phyloP scores from a whole-genome alignment of 2,329 filamentous ascomycete species.

The Penicillium crustosum region DNA sequence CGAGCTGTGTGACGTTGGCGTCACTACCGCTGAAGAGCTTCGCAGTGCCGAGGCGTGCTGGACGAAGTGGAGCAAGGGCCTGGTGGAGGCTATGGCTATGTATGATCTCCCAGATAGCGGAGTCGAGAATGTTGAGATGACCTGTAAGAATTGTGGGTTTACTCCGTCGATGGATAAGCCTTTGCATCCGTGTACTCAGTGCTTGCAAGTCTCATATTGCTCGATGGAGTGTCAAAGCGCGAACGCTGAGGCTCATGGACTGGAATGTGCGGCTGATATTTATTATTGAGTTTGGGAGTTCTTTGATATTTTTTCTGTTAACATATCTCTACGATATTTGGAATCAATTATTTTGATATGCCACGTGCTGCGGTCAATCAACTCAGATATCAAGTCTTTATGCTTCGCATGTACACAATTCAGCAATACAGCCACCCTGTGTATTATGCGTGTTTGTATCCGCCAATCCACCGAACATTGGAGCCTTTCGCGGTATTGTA shows the following conservation, averaged over 20 bases:
- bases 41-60: neutral
- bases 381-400: no score
- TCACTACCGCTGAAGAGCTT: neutral
- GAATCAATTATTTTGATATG: neutral
- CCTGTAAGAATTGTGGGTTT: constrained; percentile 4
- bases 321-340: neutral
- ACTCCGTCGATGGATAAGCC: constrained; percentile 4
- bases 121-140: neutral
- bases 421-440: no score
- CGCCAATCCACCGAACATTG: no score
- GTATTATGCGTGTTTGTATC: no score
- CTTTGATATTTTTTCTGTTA: neutral
- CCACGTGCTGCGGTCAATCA: no score
- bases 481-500: no score
- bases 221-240: neutral
- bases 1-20: neutral
- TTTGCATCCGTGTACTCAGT: neutral
- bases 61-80: neutral
- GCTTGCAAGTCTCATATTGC: constrained; percentile 1
- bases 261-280: neutral
- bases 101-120: neutral
- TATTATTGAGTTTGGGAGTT: neutral
- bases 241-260: neutral
- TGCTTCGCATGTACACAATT: no score
- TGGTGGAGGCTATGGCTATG: neutral